Conservation (phyloP, 73 alveolate species). For the Symbiodinium pilosum region DNA sequence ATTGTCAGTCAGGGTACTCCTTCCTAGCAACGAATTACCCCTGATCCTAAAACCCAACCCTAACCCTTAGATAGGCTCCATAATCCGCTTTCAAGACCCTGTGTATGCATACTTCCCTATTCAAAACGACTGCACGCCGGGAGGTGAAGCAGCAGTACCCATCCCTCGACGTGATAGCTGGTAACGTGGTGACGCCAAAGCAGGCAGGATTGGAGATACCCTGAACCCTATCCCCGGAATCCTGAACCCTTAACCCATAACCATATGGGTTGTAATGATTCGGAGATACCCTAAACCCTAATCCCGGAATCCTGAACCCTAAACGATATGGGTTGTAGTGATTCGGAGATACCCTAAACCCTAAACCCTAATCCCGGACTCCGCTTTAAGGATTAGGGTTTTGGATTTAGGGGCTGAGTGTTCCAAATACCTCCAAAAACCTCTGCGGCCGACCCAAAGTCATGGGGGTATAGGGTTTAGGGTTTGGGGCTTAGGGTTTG, state of each 20-base stretch:
- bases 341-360: background rate
- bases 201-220: constrained; percentile 28
- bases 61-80: background rate
- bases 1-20: too few species aligned
- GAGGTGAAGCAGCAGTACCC: constrained; percentile 83
- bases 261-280: too few species aligned
- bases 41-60: background rate
- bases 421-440: too few species aligned
- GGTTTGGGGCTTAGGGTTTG: background rate
- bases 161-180: constrained; percentile 72
- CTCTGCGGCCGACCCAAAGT: too few species aligned
- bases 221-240: background rate
- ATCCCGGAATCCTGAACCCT: background rate
- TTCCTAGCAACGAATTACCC: background rate
- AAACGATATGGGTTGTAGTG: too few species aligned
- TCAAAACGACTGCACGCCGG: too few species aligned
- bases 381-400: background rate
- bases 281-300: background rate
- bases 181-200: constrained; percentile 93
- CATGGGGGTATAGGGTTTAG: background rate
- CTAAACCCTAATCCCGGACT: background rate
- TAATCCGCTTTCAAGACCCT: too few species aligned
- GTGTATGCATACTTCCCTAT: too few species aligned
- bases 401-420: too few species aligned
- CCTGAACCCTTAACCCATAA: background rate